Evolutionary conservation across 2,329 filamentous ascomycete genomes (phyloP).

Genomic region (Pseudovirgaria hyperparasitica): DNA sequence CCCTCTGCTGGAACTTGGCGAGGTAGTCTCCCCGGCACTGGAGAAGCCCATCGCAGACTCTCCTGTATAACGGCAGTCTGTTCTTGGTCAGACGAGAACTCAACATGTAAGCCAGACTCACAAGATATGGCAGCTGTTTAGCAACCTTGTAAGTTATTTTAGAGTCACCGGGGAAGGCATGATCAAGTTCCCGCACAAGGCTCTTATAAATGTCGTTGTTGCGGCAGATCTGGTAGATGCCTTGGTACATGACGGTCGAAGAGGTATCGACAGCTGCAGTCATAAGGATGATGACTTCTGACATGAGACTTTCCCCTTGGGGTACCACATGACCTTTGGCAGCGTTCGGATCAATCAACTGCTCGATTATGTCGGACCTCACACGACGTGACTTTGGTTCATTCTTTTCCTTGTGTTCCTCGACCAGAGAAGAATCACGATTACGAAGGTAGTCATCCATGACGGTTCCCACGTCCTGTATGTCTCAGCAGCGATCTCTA

Average conservation of each 20-base stretch:
- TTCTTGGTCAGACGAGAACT: background rate
- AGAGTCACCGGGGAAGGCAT: constrained; percentile 2
- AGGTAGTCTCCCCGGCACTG: constrained; percentile 5
- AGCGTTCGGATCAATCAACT: constrained; percentile 4
- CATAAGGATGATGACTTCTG: constrained; percentile 8
- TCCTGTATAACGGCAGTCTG: constrained; percentile 6
- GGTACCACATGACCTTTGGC: constrained; percentile 6
- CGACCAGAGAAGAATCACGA: constrained; percentile 1
- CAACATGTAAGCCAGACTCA: background rate
- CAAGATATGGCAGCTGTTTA: constrained; percentile 5
- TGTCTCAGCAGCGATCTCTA: background rate
- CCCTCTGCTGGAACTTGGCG: constrained; percentile 6
- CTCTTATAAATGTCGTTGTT: constrained; percentile 2
- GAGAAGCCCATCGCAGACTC: constrained; percentile 3
- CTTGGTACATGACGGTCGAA: constrained; percentile 5
- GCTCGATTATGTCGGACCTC: constrained; percentile 5
- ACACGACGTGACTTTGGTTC: constrained; percentile 2
- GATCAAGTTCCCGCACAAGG: constrained; percentile 3
- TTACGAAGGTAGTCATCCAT: constrained; percentile 5
- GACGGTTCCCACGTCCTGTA: constrained; percentile 4
- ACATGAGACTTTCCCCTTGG: constrained; percentile 3
- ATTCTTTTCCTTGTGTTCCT: background rate
- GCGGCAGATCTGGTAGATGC: constrained; percentile 6
- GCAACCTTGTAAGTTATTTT: constrained; percentile 5
- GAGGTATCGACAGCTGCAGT: constrained; percentile 7